Evolutionary conservation across 352 stramenopile species (phyloP).

Genomic region (Pythium vanterpoolii): DNA sequence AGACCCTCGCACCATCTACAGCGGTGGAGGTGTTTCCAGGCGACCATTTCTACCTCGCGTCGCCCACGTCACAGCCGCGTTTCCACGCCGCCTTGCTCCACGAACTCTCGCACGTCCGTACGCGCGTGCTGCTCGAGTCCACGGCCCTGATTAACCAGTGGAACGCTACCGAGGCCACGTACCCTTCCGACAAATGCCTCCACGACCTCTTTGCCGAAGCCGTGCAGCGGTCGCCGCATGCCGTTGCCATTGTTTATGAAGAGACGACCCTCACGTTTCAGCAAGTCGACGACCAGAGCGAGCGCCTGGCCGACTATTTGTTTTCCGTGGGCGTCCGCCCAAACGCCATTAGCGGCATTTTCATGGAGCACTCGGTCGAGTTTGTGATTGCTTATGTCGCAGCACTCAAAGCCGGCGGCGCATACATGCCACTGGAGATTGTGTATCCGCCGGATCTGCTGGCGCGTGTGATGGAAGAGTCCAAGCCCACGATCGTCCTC

Average conservation of each 20-base stretch:
- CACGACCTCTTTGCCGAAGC: constrained; percentile 80
- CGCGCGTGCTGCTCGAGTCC: constrained; percentile 42
- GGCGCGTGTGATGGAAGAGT: constrained; percentile 85
- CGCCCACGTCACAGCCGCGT: constrained; percentile 1
- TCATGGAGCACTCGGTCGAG: constrained; percentile 91
- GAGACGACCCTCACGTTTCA: constrained; percentile 61
- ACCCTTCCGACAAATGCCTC: constrained; percentile 70
- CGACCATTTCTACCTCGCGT: constrained; percentile 62
- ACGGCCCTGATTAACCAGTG: constrained; percentile 39
- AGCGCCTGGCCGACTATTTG: constrained; percentile 61
- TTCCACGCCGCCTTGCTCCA: constrained; percentile 36
- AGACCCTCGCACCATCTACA: constrained; percentile 25
- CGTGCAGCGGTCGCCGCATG: constrained; percentile 58
- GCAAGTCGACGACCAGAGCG: constrained; percentile 64
- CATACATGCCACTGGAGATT: constrained; percentile 89
- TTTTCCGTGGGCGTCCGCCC: constrained; percentile 61
- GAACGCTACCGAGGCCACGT: constrained; percentile 49
- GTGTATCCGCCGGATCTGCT: constrained; percentile 90
- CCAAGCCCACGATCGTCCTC: constrained; percentile 82
- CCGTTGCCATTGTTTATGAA: constrained; percentile 71
- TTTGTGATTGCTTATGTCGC: constrained; percentile 91
- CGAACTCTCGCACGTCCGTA: constrained; percentile 33
- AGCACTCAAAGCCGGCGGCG: constrained; percentile 86
- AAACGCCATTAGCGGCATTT: constrained; percentile 72
- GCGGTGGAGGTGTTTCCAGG: constrained; percentile 49